phyloP scores from a whole-genome alignment of 2,329 filamentous ascomycete genomes.

The Bimuria novae-zelandiae region DNA sequence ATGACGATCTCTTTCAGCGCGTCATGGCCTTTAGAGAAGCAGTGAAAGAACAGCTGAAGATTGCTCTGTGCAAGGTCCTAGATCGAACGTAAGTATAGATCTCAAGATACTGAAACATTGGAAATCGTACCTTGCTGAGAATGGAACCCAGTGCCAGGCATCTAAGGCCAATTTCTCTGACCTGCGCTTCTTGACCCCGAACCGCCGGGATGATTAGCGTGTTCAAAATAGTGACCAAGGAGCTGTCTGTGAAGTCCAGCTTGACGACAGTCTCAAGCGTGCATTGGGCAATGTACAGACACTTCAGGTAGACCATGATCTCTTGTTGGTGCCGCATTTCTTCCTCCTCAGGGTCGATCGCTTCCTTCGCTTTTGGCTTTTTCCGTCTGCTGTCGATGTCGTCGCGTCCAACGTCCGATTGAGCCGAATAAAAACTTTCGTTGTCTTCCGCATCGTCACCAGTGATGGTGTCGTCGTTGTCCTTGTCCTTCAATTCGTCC shows the following conservation, averaged over 20 bases:
- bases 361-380: slow-evolving; percentile 38
- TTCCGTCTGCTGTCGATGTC: slow-evolving; percentile 27
- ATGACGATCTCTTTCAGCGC: slow-evolving; percentile 86
- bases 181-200: slow-evolving; percentile 87
- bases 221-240: slow-evolving; percentile 97
- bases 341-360: slow-evolving; percentile 56
- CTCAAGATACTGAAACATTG: background rate
- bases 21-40: slow-evolving; percentile 91
- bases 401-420: slow-evolving; percentile 74
- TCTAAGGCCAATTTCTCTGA: slow-evolving; percentile 85
- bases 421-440: slow-evolving; percentile 92
- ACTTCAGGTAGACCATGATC: slow-evolving; percentile 98
- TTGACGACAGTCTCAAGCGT: slow-evolving; percentile 95
- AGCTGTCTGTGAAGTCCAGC: slow-evolving; percentile 81
- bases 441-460: slow-evolving; percentile 48
- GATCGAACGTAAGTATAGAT: slow-evolving; percentile 8
- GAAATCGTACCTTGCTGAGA: slow-evolving; percentile 72
- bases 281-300: slow-evolving; percentile 94
- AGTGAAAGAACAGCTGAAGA: slow-evolving; percentile 89
- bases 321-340: slow-evolving; percentile 80
- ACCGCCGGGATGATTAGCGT: slow-evolving; percentile 95
- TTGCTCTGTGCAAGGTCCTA: slow-evolving; percentile 88
- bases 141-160: slow-evolving; percentile 91
- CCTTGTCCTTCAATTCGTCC: slow-evolving; percentile 78
- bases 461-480: slow-evolving; percentile 62